Conservation (phyloP, 108 stramenopile species). For the Cylindrotheca closterium region DNA sequence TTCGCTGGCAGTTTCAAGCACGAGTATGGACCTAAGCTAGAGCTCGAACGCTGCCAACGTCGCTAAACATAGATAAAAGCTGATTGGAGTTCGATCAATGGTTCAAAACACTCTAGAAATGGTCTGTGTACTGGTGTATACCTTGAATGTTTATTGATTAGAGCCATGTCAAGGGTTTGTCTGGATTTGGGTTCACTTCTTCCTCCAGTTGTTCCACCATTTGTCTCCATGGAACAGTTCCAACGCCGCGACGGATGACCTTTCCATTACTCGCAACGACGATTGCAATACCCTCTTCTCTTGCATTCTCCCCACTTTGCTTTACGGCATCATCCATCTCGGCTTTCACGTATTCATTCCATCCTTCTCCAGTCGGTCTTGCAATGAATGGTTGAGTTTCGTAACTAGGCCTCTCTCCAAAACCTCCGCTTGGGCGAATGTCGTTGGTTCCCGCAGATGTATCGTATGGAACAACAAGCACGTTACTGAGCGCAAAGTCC, state of each 20-base stretch:
- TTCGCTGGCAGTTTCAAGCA: too few relatives aligned
- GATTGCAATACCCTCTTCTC: constrained; percentile 74
- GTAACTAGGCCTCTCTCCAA: constrained; percentile 67
- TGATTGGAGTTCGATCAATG: too few relatives aligned
- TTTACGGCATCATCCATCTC: constrained; percentile 72
- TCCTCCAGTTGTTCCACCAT: constrained; percentile 82
- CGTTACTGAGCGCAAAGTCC: constrained; percentile 80
- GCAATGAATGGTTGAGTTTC: constrained; percentile 85
- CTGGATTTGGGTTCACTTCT: constrained; percentile 38
- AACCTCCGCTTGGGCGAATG: constrained; percentile 56
- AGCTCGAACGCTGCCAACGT: neutral
- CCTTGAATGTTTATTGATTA: too few relatives aligned
- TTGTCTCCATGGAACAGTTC: constrained; percentile 79
- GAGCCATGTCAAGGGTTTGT: constrained; percentile 13
- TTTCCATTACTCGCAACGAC: constrained; percentile 75
- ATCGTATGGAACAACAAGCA: constrained; percentile 79
- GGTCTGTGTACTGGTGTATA: too few relatives aligned
- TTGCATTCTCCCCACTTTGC: constrained; percentile 64
- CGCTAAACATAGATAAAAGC: too few relatives aligned
- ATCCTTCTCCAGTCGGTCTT: constrained; percentile 59
- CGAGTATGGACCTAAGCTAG: neutral
- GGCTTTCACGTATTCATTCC: constrained; percentile 64
- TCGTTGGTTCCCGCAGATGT: constrained; percentile 44
- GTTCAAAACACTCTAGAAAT: too few relatives aligned
- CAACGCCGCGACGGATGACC: constrained; percentile 75